phyloP scores from a whole-genome alignment of 345 rosid species.

The Lepidium africanum region DNA sequence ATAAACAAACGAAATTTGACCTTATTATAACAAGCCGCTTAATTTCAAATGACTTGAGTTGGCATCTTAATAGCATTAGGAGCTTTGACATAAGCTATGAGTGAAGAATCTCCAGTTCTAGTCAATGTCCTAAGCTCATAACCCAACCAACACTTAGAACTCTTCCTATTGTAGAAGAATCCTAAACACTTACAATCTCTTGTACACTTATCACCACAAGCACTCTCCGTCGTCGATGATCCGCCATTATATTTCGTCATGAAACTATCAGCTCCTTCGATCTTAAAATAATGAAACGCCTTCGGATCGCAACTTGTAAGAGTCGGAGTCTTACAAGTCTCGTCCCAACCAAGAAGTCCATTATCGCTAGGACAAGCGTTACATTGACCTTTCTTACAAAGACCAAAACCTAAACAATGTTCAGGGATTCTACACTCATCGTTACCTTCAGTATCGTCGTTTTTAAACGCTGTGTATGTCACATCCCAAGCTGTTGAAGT shows the following conservation, averaged over 20 bases:
- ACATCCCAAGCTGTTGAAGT: constrained; percentile 32
- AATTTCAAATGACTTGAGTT: neutral
- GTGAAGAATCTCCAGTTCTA: constrained; percentile 15
- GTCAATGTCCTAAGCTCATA: constrained; percentile 48
- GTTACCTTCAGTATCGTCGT: constrained; percentile 17
- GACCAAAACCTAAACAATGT: constrained; percentile 22
- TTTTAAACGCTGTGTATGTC: constrained; percentile 33
- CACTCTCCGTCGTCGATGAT: constrained; percentile 28
- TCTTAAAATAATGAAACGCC: constrained; percentile 30
- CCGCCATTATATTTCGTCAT: constrained; percentile 40
- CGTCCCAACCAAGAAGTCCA: constrained; percentile 44
- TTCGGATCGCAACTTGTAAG: constrained; percentile 6
- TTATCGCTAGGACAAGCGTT: constrained; percentile 27
- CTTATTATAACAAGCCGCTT: neutral
- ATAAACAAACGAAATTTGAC: neutral
- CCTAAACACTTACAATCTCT: constrained; percentile 57
- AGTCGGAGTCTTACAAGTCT: constrained; percentile 28
- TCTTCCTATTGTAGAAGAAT: constrained; percentile 39
- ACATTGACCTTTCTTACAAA: constrained; percentile 28
- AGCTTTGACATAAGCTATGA: constrained; percentile 29
- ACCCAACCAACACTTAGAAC: constrained; percentile 49
- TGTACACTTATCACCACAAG: constrained; percentile 44
- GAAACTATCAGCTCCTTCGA: constrained; percentile 52
- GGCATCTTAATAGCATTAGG: constrained; percentile 7
- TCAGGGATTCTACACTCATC: constrained; percentile 29